A percentile compares a stretch with the other conserved stretches of the same genome.
These are phyloP conservation scores for Candida pseudoviswanathii DNA, from an alignment of 1,139 yeast species.

Conservation along the genomic window DNA sequence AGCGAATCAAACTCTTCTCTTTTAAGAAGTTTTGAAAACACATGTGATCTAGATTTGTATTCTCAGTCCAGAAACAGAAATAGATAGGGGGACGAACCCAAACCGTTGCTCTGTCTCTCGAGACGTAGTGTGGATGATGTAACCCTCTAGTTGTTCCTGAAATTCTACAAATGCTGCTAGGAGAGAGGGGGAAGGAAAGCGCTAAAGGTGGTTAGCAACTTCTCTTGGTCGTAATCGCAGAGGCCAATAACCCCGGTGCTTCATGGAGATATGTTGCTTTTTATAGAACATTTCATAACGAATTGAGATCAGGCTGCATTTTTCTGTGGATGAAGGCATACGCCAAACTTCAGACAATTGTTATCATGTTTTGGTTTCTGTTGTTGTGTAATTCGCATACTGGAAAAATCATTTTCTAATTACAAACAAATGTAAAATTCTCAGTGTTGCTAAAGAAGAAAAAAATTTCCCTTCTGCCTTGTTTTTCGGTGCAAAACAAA, in stretches of 20 bases:
- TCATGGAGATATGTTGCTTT: not conserved
- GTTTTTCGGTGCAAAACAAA: no score
- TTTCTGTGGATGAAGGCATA: no score
- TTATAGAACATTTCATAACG: not conserved
- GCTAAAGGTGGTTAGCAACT: no score
- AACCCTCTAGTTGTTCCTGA: not conserved
- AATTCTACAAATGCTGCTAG: not conserved
- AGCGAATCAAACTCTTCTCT: not conserved
- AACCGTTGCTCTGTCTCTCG: no score
- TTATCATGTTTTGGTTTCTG: not conserved
- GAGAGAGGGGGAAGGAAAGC: not conserved
- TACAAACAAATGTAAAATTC: slow-evolving; percentile 2
- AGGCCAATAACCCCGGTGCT: not conserved
- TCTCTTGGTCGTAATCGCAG: not conserved
- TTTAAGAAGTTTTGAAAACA: not conserved
- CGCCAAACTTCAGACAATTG: not conserved
- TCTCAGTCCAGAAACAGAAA: not conserved
- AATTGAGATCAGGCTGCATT: not conserved
- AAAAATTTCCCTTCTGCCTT: not conserved
- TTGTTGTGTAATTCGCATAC: slow-evolving; percentile 3
- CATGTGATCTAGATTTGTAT: not conserved
- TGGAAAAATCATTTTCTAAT: slow-evolving; percentile 1
- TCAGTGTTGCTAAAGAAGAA: not conserved
- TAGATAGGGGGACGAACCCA: not conserved
- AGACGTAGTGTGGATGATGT: not conserved